Evolutionary conservation across 495 filamentous ascomycete genomes (phyloP).

Genomic region (Penicillium manginii): DNA sequence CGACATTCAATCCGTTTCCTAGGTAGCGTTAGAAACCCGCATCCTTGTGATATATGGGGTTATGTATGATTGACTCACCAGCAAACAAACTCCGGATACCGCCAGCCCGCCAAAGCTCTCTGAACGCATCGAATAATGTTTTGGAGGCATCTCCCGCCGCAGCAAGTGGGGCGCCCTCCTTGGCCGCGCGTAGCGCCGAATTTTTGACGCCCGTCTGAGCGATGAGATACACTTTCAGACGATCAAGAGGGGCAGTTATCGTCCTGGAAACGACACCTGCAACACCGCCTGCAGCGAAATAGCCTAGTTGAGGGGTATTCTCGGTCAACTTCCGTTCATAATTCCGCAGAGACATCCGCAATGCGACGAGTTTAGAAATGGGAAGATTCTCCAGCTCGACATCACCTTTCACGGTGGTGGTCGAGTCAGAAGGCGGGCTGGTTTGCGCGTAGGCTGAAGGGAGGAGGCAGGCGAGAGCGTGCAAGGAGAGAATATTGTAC

Average conservation of each 20-base stretch:
- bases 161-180: slow-evolving; percentile 67
- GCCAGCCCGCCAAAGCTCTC: slow-evolving; percentile 80
- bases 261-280: slow-evolving; percentile 92
- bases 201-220: slow-evolving; percentile 74
- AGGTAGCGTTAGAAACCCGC: slow-evolving; percentile 16
- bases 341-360: slow-evolving; percentile 54
- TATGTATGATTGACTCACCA: slow-evolving; percentile 57
- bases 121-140: slow-evolving; percentile 71
- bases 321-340: slow-evolving; percentile 64
- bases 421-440: slow-evolving; percentile 27
- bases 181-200: slow-evolving; percentile 66
- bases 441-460: slow-evolving; percentile 45
- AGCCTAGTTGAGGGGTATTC: slow-evolving; percentile 78
- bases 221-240: slow-evolving; percentile 96
- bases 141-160: slow-evolving; percentile 68
- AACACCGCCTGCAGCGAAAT: slow-evolving; percentile 92
- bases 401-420: slow-evolving; percentile 39
- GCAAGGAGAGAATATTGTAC: slow-evolving; percentile 46
- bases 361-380: slow-evolving; percentile 49
- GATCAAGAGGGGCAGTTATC: slow-evolving; percentile 92
- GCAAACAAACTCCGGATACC: slow-evolving; percentile 94
- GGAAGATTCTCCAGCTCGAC: slow-evolving; percentile 50
- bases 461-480: slow-evolving; percentile 42
- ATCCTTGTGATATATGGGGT: not conserved
- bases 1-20: slow-evolving; percentile 96